Evolutionary conservation across 2,329 filamentous ascomycete genomes (phyloP), one percentile per base, ranked within the genome.

Genomic region (Aspergillus oerlinghausenensis): DNA sequence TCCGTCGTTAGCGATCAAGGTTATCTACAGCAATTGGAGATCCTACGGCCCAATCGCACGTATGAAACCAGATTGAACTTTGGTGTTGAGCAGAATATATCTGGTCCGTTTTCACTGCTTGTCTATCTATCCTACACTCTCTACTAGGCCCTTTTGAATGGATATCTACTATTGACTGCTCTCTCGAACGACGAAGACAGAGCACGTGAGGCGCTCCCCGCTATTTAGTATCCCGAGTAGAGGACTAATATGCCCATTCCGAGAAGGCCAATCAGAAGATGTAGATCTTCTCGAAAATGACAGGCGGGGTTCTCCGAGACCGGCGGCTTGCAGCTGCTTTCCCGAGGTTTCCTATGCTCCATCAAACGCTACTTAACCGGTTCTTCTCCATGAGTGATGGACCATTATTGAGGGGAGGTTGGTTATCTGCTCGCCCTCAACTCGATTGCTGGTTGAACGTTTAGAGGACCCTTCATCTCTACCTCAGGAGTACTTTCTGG

Each of bases 191-290:
- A 38, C 4, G 8, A 43, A 43, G n/a, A 3, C 19, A 43, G 21
- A 21, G 40, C 21, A 47, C 21, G 43, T 23, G 32, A 25, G 19
- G 43, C 17, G 23, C 32, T 42, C 21, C 26, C 40, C 50, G 23
- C 32, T 35, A 5, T 14, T 35, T 35, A 1, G 48, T 43, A 25
- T 28, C 29, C 26, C 26, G 25, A 53, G 23, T 35, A 29, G 42
- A 14, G 17, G 51, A 10, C n/a, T 53, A 29, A 19, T 53, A 23
- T 52, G 35, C 51, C 32, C 3, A 19, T 61, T 60, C 63, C 60
- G 63, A 63, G 63, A 62, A 23, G 25, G 17, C 61, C 61, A 62
- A 65, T 65, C 40, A 58, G 19, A 26, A 14, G 43, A 23, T 23
- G 11, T 1, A 32, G 11, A 21, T 14, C 32, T 2, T 17, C 32